Evolutionary conservation across 225 moss, liverwort and hornwort genomes (phyloP).

Genomic region (Physcomitrium patens): DNA sequence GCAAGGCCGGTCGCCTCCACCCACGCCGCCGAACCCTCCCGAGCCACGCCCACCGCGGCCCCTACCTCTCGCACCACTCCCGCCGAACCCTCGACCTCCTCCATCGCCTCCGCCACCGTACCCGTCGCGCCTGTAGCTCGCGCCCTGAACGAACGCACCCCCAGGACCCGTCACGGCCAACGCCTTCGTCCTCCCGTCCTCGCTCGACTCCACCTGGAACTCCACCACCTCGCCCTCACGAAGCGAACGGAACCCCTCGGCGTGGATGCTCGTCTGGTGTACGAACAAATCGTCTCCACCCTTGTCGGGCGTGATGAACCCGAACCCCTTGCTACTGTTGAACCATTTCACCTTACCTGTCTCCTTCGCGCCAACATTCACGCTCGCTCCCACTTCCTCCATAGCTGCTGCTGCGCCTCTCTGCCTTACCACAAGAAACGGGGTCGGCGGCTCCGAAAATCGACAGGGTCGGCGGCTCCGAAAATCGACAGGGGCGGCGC

Average conservation of each 20-base stretch:
- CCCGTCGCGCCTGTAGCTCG: slow-evolving; percentile 84
- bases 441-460: too few species aligned
- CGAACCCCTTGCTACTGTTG: slow-evolving; percentile 97
- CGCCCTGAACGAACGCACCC: slow-evolving; percentile 85
- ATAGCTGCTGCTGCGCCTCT: slow-evolving; percentile 61
- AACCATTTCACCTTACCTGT: slow-evolving; percentile 99
- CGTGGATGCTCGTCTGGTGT: slow-evolving; percentile 95
- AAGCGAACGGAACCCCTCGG: slow-evolving; percentile 93
- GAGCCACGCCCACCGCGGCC: slow-evolving; percentile 51
- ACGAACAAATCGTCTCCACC: slow-evolving; percentile 95
- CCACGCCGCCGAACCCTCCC: slow-evolving; percentile 44
- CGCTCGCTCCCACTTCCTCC: slow-evolving; percentile 68
- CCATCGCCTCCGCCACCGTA: slow-evolving; percentile 61
- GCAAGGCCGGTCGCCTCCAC: slow-evolving; percentile 68
- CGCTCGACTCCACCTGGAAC: slow-evolving; percentile 82
- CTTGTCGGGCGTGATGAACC: slow-evolving; percentile 95
- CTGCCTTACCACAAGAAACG: slow-evolving; percentile 26
- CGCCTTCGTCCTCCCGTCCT: slow-evolving; percentile 92
- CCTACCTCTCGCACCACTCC: slow-evolving; percentile 52
- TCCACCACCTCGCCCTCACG: slow-evolving; percentile 91
- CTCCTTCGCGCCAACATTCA: slow-evolving; percentile 55
- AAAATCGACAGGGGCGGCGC: background rate
- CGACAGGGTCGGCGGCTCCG: too few species aligned
- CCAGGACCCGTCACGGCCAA: slow-evolving; percentile 78
- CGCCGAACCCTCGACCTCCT: slow-evolving; percentile 63